Percentiles rank a stretch among this genome's conserved stretches.
Conservation (phyloP, 371 early-diverging fungal genomes). For the Mortierella sp. region DNA sequence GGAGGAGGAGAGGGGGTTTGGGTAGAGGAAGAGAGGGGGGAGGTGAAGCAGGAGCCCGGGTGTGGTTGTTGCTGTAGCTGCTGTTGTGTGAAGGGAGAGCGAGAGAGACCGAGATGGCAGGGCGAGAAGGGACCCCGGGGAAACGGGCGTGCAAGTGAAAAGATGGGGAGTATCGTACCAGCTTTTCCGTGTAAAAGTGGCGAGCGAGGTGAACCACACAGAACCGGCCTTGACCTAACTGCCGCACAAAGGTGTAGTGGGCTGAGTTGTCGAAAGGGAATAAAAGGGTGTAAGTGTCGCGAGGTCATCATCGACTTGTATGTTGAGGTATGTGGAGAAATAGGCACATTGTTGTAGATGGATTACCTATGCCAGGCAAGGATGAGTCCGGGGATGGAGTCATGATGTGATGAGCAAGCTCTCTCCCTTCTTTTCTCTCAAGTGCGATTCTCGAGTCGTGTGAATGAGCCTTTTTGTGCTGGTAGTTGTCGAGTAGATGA, state of each 20-base stretch:
- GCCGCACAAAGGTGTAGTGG: slow-evolving; percentile 83
- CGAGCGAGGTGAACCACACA: slow-evolving; percentile 89
- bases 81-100: background rate
- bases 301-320: background rate
- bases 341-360: slow-evolving; percentile 26
- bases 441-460: background rate
- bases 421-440: background rate
- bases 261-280: slow-evolving; percentile 70
- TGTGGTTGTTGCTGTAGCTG: background rate
- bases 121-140: background rate
- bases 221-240: slow-evolving; percentile 92
- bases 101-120: background rate
- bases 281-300: background rate
- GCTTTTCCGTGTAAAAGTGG: slow-evolving; percentile 78
- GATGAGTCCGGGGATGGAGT: slow-evolving; percentile 51
- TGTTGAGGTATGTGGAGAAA: slow-evolving; percentile 16
- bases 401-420: slow-evolving; percentile 30
- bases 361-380: slow-evolving; percentile 64
- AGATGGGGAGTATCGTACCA: slow-evolving; percentile 20
- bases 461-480: background rate
- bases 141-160: background rate
- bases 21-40: background rate
- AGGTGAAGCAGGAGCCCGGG: background rate
- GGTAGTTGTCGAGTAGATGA: background rate
- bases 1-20: background rate